Conservation (phyloP, 1,284 basidiomycete genomes). For the Ustilago hordei region DNA sequence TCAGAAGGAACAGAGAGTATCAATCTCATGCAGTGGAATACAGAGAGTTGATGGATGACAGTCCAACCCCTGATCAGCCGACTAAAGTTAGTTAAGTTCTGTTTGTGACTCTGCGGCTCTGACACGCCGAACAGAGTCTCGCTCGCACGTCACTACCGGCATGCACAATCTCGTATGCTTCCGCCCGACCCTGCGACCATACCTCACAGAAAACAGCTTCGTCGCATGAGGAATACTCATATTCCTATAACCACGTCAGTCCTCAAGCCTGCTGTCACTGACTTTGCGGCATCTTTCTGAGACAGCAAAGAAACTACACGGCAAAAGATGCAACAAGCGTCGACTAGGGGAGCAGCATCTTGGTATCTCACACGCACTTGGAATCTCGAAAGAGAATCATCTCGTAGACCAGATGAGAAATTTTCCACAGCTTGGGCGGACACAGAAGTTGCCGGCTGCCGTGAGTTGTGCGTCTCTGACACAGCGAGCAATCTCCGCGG, state of each 20-base stretch:
- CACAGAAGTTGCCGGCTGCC: no score
- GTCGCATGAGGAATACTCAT: no score
- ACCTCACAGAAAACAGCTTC: no score
- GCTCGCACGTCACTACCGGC: conserved; percentile 9
- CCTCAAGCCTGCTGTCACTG: neutral
- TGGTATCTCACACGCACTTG: neutral
- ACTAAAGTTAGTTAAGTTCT: neutral
- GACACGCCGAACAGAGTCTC: neutral
- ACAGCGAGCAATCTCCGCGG: neutral
- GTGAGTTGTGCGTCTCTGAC: no score
- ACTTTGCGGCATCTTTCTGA: neutral
- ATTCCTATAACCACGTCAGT: neutral
- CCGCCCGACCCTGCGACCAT: neutral
- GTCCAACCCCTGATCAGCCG: no score
- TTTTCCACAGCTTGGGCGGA: neutral
- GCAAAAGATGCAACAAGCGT: neutral
- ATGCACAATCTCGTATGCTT: conserved; percentile 1
- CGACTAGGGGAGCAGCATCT: neutral
- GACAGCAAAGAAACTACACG: neutral
- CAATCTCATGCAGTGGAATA: conserved; percentile 6
- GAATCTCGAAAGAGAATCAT: neutral
- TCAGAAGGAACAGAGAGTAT: neutral
- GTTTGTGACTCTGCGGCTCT: neutral
- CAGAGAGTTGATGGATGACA: neutral
- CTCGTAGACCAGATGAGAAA: neutral